Evolutionary conservation across 192 early-diverging fungal genomes (phyloP).

Genomic region (Rhizoclosmatium globosum): DNA sequence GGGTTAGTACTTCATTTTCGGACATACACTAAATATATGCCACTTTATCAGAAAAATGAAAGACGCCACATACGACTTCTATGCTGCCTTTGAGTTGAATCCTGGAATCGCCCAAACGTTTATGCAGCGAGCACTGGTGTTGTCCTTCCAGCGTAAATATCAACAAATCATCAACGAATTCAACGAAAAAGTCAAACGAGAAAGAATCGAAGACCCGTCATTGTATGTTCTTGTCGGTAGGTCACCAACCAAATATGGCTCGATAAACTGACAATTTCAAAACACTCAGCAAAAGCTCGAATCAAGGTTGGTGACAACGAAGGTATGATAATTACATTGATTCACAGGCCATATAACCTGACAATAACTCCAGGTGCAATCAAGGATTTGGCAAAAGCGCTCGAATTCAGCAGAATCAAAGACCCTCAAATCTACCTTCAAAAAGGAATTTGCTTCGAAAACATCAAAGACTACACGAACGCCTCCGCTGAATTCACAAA

Average conservation of each 20-base stretch:
- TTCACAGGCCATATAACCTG: neutral
- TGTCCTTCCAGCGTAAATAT: constrained; percentile 66
- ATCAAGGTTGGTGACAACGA: constrained; percentile 55
- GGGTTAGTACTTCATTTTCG: constrained; percentile 35
- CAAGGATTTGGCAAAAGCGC: constrained; percentile 49
- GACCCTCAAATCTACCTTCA: constrained; percentile 66
- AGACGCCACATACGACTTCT: constrained; percentile 62
- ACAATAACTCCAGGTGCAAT: constrained; percentile 50
- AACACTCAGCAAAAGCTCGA: constrained; percentile 51
- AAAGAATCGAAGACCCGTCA: constrained; percentile 52
- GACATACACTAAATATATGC: neutral
- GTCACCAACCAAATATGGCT: too few relatives aligned
- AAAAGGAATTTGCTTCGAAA: constrained; percentile 61
- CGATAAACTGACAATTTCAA: too few relatives aligned
- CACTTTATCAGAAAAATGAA: constrained; percentile 44
- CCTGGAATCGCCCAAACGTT: constrained; percentile 65
- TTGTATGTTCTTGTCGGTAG: constrained; percentile 50
- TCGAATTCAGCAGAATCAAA: constrained; percentile 46
- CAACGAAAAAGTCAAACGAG: constrained; percentile 48
- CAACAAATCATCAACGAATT: constrained; percentile 62
- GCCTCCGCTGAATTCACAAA: constrained; percentile 54
- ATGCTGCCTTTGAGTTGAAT: constrained; percentile 65
- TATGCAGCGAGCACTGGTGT: constrained; percentile 56
- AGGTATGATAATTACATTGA: constrained; percentile 34
- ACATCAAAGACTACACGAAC: constrained; percentile 51